Base-by-base conservation (phyloP, 306 rosid genomes). In the Rubus parviflorus region DNA sequence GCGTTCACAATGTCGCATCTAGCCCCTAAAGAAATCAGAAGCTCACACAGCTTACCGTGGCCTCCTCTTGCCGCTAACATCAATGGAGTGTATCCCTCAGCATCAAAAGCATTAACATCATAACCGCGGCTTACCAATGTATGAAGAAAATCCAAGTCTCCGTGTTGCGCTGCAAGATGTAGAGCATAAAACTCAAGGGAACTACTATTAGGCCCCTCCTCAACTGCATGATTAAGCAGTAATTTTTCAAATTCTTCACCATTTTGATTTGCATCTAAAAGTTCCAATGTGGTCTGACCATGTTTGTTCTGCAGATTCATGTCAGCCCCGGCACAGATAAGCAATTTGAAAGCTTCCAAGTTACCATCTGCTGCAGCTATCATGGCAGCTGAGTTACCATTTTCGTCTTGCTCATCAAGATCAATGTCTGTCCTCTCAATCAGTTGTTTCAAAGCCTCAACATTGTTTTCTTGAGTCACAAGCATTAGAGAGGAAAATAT, bases 301-400 rank as follows among this genome's bases (percentile, higher is more conserved):
- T 56, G 25, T 70, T 46, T 90, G 62, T 88, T 88, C 56, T 68
- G 71, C 1, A 90, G 82, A 62, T 71, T 85, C 20, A 86, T 48
- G 70, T 90, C 87, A 62, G 87, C 90, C 12, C 90, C 90, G 0
- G 90, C 90, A 53, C 82, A 4, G 40, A 88, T 74, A 49, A 90
- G 90, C 79, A 83, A 46, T 79, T 35, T 68, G 80, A 90, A 86
- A 70, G 85, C 88, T 62, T 88, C 90, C 23, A 79, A 51, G 4
- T 78, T 54, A 66, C 88, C 88, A n/a, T 10, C 68, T 23, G 42
- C 65, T 14, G 79, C 87, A 70, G 95, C 89, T 49, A 83, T 11
- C 92, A 90, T 90, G 2, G 83, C 85, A 49, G 95, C 95, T 15
- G 95, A 83, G 83, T 79, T 80, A 46, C 92, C 95, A 62, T 80